These are phyloP conservation scores for Lotus japonicus DNA, from an alignment of 306 rosid genomes.

Conservation along the genomic window DNA sequence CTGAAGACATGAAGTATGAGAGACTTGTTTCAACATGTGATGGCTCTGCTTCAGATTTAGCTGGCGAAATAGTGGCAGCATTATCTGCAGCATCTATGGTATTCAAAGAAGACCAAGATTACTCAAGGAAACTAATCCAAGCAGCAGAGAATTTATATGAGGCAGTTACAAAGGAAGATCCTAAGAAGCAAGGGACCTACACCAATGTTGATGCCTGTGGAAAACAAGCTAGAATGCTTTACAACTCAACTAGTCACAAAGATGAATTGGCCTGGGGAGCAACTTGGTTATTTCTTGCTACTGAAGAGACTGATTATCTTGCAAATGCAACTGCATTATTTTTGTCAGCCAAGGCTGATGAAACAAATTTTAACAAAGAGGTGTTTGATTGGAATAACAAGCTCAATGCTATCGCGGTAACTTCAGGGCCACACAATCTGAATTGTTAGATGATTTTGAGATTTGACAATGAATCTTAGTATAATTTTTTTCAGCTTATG, in stretches of 20 bases:
- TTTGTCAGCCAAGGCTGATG: slow-evolving; percentile 33
- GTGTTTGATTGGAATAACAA: slow-evolving; percentile 68
- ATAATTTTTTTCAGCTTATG: neutral
- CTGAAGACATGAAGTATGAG: slow-evolving; percentile 58
- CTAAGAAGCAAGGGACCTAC: slow-evolving; percentile 51
- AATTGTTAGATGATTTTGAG: neutral
- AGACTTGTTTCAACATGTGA: slow-evolving; percentile 62
- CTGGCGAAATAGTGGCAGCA: slow-evolving; percentile 70
- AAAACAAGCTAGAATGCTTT: slow-evolving; percentile 53
- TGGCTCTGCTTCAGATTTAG: slow-evolving; percentile 65
- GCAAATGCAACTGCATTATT: slow-evolving; percentile 38
- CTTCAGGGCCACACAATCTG: slow-evolving; percentile 8
- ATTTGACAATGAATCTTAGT: neutral
- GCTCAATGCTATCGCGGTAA: slow-evolving; percentile 58
- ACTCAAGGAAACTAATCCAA: slow-evolving; percentile 38
- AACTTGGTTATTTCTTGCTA: slow-evolving; percentile 72
- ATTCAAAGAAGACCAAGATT: slow-evolving; percentile 42
- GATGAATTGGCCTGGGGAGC: slow-evolving; percentile 89
- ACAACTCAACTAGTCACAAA: slow-evolving; percentile 49
- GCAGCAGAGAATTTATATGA: slow-evolving; percentile 48
- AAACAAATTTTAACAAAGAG: slow-evolving; percentile 42
- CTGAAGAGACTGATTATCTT: slow-evolving; percentile 43
- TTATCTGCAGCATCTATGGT: slow-evolving; percentile 75
- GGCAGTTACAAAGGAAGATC: slow-evolving; percentile 30
- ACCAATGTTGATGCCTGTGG: slow-evolving; percentile 51